Evolutionary conservation across 495 filamentous ascomycete species (phyloP), one percentile per base, ranked within the genome.

Genomic region (Penicillium paradoxum): DNA sequence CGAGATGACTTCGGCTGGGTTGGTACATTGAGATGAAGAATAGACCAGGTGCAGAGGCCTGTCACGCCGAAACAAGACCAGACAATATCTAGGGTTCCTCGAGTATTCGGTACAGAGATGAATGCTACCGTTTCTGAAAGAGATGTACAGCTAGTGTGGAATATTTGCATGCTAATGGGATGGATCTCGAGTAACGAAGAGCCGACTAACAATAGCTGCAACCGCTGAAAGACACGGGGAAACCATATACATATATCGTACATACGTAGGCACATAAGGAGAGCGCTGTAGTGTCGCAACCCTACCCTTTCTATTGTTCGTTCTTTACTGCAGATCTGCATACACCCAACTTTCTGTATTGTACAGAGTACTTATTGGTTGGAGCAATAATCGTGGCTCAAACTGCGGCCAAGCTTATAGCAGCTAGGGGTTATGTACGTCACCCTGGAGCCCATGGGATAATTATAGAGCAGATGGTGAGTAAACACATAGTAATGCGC

Each of bases 11-110:
- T 27, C 6, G 46, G 25, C 34, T 49, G 29, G 27, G 25, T 24
- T 49, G 46, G 46, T 11, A 49, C 22, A 6, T 36, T 29, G 21
- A 39, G 46, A 27, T 39, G 46, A 19, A 49, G 30, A 14, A 38
- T 18, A 39, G 33, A 49, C 46, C 46, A 49, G 24, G 33, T 49
- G 46, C 33, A 49, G 18, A 38, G 32, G 7, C 32, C 21, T 21
- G 38, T 30, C 11, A 49, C 21, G 30, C 46, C 18, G 32, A 39
- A 13, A 17, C 46, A 49, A 9, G 32, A 17, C 46, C 46, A 49
- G 32, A 39, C 10, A 4, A 49, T 49, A 33, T 49, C 46, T 18
- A 49, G 22, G 9, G 45, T 48, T 4, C 45, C 32, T 13, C 45
- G 19, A 6, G 34, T 38, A 9, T 48, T 25, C 7, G 45, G 45